These are phyloP conservation scores for Fusarium sp. DNA, from an alignment of 2,329 filamentous ascomycete species.

Conservation along the genomic window DNA sequence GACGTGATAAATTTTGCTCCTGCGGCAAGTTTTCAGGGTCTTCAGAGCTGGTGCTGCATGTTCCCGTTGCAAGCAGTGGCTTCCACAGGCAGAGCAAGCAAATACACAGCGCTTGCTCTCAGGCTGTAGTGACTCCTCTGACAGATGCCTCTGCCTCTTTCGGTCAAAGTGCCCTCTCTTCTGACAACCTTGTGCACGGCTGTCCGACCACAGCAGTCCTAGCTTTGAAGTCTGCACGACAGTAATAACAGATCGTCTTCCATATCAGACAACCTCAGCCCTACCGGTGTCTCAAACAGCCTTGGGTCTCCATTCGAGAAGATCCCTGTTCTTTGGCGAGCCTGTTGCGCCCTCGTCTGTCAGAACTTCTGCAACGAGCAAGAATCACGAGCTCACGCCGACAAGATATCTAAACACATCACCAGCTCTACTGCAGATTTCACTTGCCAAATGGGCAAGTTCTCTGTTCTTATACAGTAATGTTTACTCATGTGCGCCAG, in stretches of 20 bases:
- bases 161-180: neutral
- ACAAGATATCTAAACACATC: neutral
- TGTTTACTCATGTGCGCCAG: neutral
- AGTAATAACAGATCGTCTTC: neutral
- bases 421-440: neutral
- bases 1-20: neutral
- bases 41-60: neutral
- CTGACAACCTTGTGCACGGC: neutral
- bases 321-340: neutral
- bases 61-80: neutral
- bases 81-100: neutral
- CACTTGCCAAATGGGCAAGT: fast-evolving
- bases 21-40: neutral
- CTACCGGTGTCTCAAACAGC: too few relatives aligned
- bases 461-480: fast-evolving
- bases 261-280: neutral
- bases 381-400: neutral
- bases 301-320: neutral
- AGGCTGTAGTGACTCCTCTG: neutral
- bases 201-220: neutral
- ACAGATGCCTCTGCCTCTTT: neutral
- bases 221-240: neutral
- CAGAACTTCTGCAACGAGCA: fast-evolving
- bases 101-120: neutral
- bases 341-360: neutral